These are phyloP conservation scores for Raphanus hybrid DNA, from an alignment of 441 rosid species.

Conservation along the genomic window DNA sequence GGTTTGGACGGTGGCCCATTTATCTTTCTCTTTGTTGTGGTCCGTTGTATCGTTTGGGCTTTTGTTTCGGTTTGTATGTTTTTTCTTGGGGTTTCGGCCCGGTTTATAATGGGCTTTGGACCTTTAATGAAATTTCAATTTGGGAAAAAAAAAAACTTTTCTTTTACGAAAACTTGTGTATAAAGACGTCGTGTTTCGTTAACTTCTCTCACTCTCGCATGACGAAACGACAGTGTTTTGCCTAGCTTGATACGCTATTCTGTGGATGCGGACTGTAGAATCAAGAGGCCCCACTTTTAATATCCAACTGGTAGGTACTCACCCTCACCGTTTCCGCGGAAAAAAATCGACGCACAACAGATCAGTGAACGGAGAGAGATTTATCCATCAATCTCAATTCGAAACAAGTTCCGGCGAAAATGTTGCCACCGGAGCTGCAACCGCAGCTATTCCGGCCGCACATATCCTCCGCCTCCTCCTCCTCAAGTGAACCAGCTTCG, in stretches of 20 bases:
- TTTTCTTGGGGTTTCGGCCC: too few relatives aligned
- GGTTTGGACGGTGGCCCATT: too few relatives aligned
- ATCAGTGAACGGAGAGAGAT: conserved; percentile 35
- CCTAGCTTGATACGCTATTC: not conserved
- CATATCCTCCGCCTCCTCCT: conserved; percentile 62
- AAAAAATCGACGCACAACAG: conserved; percentile 37
- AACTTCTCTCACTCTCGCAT: not conserved
- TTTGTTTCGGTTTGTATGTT: too few relatives aligned
- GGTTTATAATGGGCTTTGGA: too few relatives aligned
- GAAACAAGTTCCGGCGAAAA: conserved; percentile 45
- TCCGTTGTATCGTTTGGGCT: too few relatives aligned
- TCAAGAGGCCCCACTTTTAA: not conserved
- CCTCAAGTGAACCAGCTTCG: conserved; percentile 61
- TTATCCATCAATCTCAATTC: conserved; percentile 10
- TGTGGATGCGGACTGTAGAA: conserved; percentile 8
- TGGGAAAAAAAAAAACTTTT: too few relatives aligned
- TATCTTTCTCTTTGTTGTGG: too few relatives aligned
- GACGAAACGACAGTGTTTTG: conserved; percentile 11
- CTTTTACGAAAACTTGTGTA: too few relatives aligned
- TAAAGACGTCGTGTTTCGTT: conserved; percentile 8
- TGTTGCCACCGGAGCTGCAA: conserved; percentile 96
- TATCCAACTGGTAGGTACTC: too few relatives aligned
- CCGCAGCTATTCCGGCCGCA: conserved; percentile 84
- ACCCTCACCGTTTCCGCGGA: conserved; percentile 39
- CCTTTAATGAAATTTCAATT: too few relatives aligned